Evolutionary conservation across 2,329 filamentous ascomycete species (phyloP).

Genomic region (Colletotrichum noveboracense): DNA sequence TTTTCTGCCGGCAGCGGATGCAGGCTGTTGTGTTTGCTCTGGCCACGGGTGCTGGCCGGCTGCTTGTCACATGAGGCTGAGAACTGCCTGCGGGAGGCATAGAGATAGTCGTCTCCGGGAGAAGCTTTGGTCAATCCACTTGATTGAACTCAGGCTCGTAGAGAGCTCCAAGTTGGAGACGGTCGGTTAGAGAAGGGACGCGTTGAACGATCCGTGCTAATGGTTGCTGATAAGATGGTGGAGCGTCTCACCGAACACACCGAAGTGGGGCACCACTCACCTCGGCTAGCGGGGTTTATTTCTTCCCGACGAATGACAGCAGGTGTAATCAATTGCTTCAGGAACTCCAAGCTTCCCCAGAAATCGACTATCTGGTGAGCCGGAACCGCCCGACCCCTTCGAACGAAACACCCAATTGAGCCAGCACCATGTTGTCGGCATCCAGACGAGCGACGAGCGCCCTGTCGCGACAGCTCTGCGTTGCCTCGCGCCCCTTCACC

Average conservation of each 20-base stretch:
- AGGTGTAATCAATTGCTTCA: slow-evolving; percentile 19
- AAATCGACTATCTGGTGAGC: slow-evolving; percentile 7
- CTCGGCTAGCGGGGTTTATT: slow-evolving; percentile 10
- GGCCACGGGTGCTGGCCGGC: background rate
- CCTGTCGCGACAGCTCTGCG: slow-evolving; percentile 49
- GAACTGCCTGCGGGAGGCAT: background rate
- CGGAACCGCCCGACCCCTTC: slow-evolving; percentile 1
- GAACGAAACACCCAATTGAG: slow-evolving; percentile 9
- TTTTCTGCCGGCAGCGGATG: background rate
- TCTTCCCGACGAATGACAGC: slow-evolving; percentile 21
- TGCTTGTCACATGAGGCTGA: background rate
- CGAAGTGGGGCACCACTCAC: background rate
- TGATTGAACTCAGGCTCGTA: background rate
- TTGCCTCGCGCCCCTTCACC: slow-evolving; percentile 52
- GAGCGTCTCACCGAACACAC: background rate
- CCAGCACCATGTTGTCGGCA: slow-evolving; percentile 51
- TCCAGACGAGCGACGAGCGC: slow-evolving; percentile 44
- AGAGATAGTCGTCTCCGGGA: background rate
- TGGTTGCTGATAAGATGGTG: background rate
- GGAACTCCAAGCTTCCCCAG: slow-evolving; percentile 18
- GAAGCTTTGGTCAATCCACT: background rate
- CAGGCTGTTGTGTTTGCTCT: background rate
- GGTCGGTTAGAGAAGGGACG: background rate
- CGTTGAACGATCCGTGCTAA: background rate
- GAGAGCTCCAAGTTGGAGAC: background rate